phyloP scores from a whole-genome alignment of 2,329 filamentous ascomycete genomes.

The Ceratocystis destructans region DNA sequence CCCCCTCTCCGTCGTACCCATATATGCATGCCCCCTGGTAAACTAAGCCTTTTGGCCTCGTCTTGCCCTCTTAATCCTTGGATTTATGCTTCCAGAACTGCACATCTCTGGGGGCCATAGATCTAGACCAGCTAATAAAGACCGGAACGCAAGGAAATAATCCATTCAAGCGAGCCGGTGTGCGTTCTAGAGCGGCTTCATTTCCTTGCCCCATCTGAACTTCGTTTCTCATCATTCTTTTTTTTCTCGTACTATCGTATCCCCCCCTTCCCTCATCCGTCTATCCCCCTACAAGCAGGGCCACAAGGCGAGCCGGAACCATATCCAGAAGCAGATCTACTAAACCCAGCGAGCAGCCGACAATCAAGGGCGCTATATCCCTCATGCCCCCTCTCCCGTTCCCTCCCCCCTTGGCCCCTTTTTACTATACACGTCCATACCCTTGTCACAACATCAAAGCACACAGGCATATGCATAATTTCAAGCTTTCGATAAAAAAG shows the following conservation, averaged over 20 bases:
- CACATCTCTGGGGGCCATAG: neutral
- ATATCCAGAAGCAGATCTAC: neutral
- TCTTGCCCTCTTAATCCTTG: neutral
- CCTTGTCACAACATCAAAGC: neutral
- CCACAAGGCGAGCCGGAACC: neutral
- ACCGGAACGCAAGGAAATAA: neutral
- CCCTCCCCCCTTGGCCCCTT: neutral
- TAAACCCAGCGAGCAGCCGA: neutral
- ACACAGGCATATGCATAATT: neutral
- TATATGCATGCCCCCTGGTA: neutral
- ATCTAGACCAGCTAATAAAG: neutral
- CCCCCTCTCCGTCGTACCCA: neutral
- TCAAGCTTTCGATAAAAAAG: neutral
- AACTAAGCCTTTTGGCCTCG: neutral
- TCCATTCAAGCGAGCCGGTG: neutral
- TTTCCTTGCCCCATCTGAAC: conserved; percentile 1
- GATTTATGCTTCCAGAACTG: neutral
- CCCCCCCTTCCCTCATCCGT: neutral
- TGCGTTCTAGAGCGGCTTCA: neutral
- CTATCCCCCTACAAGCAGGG: no score
- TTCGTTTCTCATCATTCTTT: neutral
- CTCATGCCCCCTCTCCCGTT: neutral
- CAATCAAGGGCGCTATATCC: neutral
- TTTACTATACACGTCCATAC: neutral
- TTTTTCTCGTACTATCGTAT: neutral